These are phyloP conservation scores for Cyclotella kingstonii DNA, from an alignment of 108 stramenopile genomes.

Conservation along the genomic window DNA sequence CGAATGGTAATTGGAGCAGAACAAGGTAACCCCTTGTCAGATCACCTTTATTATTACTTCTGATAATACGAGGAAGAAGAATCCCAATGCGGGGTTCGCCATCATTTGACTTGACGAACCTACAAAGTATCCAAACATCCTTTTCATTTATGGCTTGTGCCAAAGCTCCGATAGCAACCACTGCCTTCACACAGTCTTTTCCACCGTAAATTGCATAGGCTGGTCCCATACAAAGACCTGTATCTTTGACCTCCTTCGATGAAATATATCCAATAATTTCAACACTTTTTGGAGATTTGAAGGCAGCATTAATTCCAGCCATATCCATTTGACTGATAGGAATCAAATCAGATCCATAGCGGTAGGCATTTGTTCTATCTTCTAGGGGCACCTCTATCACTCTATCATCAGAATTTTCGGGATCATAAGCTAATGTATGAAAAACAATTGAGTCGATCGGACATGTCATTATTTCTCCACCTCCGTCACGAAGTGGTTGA, in stretches of 20 bases:
- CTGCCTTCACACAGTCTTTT: conserved; percentile 50
- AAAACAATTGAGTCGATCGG: conserved; percentile 30
- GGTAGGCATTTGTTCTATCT: conserved; percentile 50
- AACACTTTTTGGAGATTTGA: conserved; percentile 40
- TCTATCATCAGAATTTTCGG: conserved; percentile 28
- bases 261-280: conserved; percentile 70
- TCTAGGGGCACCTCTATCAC: conserved; percentile 41
- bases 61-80: conserved; percentile 56
- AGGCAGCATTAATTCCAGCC: conserved; percentile 54
- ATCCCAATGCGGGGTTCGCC: conserved; percentile 67
- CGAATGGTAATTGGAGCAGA: conserved; percentile 78
- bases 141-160: conserved; percentile 59
- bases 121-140: conserved; percentile 60
- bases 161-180: conserved; percentile 67
- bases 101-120: conserved; percentile 67
- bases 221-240: conserved; percentile 52
- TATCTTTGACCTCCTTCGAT: conserved; percentile 34
- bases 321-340: conserved; percentile 71
- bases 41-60: background rate
- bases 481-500: conserved; percentile 31
- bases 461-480: conserved; percentile 51
- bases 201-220: conserved; percentile 66
- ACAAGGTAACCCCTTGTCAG: conserved; percentile 34
- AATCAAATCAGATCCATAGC: conserved; percentile 73
- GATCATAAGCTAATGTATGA: conserved; percentile 51